Evolutionary conservation across 1,284 basidiomycete genomes (phyloP), one percentile per base, ranked within the genome.

Genomic region (Cryptococcus wingfieldii): DNA sequence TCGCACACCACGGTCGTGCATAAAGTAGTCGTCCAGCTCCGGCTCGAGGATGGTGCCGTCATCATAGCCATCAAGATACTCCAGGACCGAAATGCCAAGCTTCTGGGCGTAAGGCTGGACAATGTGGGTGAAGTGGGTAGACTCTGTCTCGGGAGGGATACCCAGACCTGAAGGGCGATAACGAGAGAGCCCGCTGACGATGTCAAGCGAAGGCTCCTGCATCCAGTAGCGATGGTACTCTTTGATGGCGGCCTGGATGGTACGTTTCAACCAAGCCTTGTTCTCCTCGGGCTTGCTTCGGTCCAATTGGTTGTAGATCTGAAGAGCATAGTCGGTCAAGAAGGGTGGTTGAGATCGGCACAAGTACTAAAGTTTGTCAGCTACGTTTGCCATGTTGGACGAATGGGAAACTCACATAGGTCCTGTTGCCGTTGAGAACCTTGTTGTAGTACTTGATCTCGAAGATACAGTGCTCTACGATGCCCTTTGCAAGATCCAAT

Each of bases 181-280:
- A 48, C 95, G 86, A 0, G 92, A 95, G 13, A 98, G 83, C 38
- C 95, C 94, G 5, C 91, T 91, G 78, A 89, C 90, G 37, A 86
- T 85, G 76, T 98, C 93, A 66, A 96, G 87, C 27, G 95, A 86
- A 18, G 94, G 96, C 72, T 89, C 86, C 9, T 88, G 86, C 68
- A 95, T 88, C 95, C 95, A 98, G 62, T 98, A 86, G 38, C 88
- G 91, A 80, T 98, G 93, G 75, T 98, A 98, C 74, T 98, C 95
- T 77, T 98, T 97, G 80, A 98, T 94, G 28, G 95, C 93, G 4
- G 95, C 91, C 71, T 89, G 88, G 59, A 98, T 96, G 2, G 93
- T 94, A 19, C 87, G 86, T 76, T 92, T 95, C 51, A 98, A 83
- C 93, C 94, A 98, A 48, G 80, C 80, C 47, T 88, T 88, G 80